phyloP scores from a whole-genome alignment of 495 filamentous ascomycete species.

The Xylaria acuta region DNA sequence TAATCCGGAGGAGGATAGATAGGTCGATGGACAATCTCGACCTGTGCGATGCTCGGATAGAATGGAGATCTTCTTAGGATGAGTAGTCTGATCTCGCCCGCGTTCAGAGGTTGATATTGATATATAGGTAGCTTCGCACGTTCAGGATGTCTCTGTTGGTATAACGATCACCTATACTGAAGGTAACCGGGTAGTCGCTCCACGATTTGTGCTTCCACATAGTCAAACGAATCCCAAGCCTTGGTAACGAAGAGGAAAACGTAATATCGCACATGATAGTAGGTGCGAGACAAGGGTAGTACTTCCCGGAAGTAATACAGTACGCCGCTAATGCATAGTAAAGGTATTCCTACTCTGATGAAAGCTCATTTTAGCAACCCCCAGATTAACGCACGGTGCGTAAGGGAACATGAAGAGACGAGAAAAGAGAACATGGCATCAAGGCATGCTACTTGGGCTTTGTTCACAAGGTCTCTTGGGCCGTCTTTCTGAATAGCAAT shows the following conservation, averaged over 20 bases:
- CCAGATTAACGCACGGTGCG: slow-evolving; percentile 8
- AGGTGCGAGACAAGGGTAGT: background rate
- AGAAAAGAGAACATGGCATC: background rate
- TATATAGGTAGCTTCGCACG: slow-evolving; percentile 10
- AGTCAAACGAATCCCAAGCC: slow-evolving; percentile 13
- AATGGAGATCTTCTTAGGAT: slow-evolving; percentile 6
- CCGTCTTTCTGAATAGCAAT: background rate
- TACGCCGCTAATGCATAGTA: background rate
- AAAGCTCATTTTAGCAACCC: background rate
- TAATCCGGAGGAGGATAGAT: slow-evolving; percentile 8
- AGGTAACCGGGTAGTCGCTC: slow-evolving; percentile 13
- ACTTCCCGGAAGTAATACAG: slow-evolving; percentile 9
- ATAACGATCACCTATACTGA: slow-evolving; percentile 10
- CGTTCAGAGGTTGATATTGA: slow-evolving; percentile 12
- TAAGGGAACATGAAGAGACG: background rate
- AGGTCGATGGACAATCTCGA: slow-evolving; percentile 9
- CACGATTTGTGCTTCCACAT: slow-evolving; percentile 11
- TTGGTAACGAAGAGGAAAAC: background rate
- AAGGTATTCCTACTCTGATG: slow-evolving; percentile 6
- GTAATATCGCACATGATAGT: background rate
- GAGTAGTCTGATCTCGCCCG: slow-evolving; percentile 11
- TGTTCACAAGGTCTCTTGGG: background rate
- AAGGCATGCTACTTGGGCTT: background rate
- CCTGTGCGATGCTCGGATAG: slow-evolving; percentile 8
- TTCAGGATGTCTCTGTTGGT: slow-evolving; percentile 4